These are phyloP conservation scores for Metschnikowia lochheadii DNA, from an alignment of 805 yeast genomes.

Conservation along the genomic window DNA sequence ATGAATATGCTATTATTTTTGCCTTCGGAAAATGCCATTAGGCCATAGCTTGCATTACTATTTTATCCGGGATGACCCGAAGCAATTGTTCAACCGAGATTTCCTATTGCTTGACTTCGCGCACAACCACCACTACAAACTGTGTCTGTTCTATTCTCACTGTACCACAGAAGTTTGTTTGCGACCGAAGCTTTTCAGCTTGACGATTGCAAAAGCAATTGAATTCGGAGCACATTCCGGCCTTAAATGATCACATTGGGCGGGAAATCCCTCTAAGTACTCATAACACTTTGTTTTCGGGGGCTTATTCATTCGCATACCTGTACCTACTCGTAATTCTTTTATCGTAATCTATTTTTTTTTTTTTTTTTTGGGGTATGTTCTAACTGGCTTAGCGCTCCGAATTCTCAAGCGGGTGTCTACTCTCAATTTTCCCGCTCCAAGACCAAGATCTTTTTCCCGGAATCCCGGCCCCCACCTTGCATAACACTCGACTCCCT, in stretches of 20 bases:
- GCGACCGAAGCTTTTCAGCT: not conserved
- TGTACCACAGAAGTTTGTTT: not conserved
- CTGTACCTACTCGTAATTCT: slow-evolving; percentile 2
- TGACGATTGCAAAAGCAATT: no score
- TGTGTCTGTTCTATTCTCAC: not conserved
- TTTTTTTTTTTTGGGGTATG: not conserved
- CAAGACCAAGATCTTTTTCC: not conserved
- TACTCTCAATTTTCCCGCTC: not conserved
- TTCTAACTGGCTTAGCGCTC: not conserved
- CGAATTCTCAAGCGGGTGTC: not conserved
- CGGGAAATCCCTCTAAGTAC: no score
- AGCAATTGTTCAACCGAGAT: not conserved
- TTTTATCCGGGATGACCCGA: not conserved
- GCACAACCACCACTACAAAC: not conserved
- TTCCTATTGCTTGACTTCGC: not conserved
- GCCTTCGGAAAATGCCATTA: not conserved
- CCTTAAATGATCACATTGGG: no score
- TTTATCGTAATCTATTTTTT: slow-evolving; percentile 2
- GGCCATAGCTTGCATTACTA: not conserved
- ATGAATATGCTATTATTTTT: no score
- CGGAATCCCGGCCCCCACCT: not conserved
- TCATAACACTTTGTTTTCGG: not conserved
- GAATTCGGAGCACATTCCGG: no score
- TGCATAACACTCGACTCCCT: not conserved
- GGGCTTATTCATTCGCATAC: not conserved